Conservation (phyloP, 225 moss, liverwort and hornwort genomes). For the Sphagnum tenellum region DNA sequence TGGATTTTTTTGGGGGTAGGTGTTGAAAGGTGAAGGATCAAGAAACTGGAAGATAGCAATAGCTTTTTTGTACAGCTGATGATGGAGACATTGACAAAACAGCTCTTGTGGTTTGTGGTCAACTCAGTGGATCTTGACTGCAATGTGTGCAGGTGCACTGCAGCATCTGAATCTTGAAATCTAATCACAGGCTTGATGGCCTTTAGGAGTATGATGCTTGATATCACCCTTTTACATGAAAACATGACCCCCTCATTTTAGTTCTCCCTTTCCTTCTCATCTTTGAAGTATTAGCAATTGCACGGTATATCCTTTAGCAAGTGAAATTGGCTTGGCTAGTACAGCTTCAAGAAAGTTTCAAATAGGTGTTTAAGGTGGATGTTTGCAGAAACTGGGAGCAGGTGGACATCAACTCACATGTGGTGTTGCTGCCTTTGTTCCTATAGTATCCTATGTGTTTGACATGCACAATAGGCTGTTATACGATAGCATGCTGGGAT, state of each 20-base stretch:
- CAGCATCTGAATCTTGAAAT: too few species aligned
- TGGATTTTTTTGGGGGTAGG: slow-evolving; percentile 22
- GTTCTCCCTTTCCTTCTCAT: not conserved
- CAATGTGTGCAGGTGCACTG: slow-evolving; percentile 51
- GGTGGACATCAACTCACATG: slow-evolving; percentile 49
- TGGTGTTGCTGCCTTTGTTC: slow-evolving; percentile 49
- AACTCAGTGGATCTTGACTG: slow-evolving; percentile 65
- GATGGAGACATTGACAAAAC: slow-evolving; percentile 52
- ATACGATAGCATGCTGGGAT: too few species aligned
- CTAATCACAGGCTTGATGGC: too few species aligned
- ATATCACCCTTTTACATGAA: too few species aligned
- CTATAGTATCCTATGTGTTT: slow-evolving; percentile 17
- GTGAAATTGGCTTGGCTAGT: too few species aligned
- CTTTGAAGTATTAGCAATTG: not conserved
- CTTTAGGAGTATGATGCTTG: too few species aligned
- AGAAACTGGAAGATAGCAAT: slow-evolving; percentile 86
- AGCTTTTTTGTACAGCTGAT: slow-evolving; percentile 67
- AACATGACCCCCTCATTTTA: not conserved
- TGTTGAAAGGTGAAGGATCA: slow-evolving; percentile 88
- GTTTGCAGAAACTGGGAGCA: slow-evolving; percentile 38
- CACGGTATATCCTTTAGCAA: too few species aligned
- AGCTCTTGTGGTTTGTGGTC: slow-evolving; percentile 85
- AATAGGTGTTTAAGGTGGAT: too few species aligned
- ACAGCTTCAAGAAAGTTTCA: not conserved
- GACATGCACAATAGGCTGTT: too few species aligned